Evolutionary conservation across 2,329 filamentous ascomycete species (phyloP).

Genomic region (Penicillium oxalicum): DNA sequence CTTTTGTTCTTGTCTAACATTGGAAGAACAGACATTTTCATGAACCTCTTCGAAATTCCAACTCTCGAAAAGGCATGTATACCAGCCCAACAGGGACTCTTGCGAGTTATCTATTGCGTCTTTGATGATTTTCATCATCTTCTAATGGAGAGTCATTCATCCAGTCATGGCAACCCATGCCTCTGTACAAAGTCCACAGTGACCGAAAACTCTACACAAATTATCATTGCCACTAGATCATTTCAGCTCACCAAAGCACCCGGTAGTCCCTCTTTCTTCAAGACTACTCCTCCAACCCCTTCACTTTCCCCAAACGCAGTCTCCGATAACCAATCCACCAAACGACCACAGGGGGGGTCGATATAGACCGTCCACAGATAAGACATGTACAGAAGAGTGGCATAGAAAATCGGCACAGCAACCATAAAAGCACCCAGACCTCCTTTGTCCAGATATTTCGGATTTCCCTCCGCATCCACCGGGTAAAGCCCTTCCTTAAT

Average conservation of each 20-base stretch:
- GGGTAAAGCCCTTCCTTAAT: slow-evolving; percentile 3
- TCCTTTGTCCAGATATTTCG: neutral
- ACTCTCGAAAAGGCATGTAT: no score
- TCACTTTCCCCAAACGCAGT: slow-evolving; percentile 1
- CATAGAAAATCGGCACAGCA: slow-evolving; percentile 1
- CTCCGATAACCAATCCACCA: slow-evolving; percentile 1
- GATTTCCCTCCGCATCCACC: neutral
- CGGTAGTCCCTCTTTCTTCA: neutral
- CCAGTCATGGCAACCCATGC: no score
- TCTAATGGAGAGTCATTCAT: no score
- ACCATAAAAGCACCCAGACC: neutral
- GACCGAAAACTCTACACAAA: no score
- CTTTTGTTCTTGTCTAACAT: no score
- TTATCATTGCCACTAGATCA: no score
- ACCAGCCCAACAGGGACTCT: no score
- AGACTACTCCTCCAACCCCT: neutral
- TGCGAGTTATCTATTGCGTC: no score
- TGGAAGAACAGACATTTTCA: no score
- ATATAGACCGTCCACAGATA: slow-evolving; percentile 5
- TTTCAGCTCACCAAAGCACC: neutral
- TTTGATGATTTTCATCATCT: no score
- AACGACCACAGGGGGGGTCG: neutral
- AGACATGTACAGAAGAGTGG: neutral
- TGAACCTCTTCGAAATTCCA: no score
- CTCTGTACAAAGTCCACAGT: no score